Evolutionary conservation across 306 rosid species (phyloP), one percentile per base, ranked within the genome.

Genomic region (Quercus variabilis): DNA sequence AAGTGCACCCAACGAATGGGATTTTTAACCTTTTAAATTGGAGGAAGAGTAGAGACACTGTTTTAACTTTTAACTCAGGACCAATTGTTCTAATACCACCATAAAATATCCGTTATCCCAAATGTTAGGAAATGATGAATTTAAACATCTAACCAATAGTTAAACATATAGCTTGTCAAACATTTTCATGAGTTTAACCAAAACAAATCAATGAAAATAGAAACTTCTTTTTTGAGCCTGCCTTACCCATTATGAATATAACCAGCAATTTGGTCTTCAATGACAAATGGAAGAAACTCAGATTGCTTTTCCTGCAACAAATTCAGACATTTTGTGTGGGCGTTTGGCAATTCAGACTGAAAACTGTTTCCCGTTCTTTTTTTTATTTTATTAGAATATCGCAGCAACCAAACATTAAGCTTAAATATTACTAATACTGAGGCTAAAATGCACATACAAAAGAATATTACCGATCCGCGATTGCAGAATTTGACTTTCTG

Each of bases 401-500:
- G 9, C 4, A 28, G 58, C 51, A 76, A 49, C 21, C 46, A 76
- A 63, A 46, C 35, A 60, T 7, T 0, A 38, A 35, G 41, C 41
- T 35, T 35, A 35, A 35, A 35, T 35, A 35, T 35, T 35, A 35
- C 41, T 35, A 77, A 1, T 38, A 38, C 46, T 38, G 46, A 38
- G 46, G 46, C 46, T 38, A 38, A 38, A 38, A 38, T 38, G 0
- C 46, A 38, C 46, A 38, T 0, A 38, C 3, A 38, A 38, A 38
- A 10, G 43, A 55, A 75, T 73, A 90, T 81, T 82, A 94, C 98
- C 49, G 85, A 83, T 81, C 83, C 88, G 76, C 97, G 97, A 82
- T 92, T 94, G 88, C 97, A 92, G 58, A 77, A 71, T 54, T 86
- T 86, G 71, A 94, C 84, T 92, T 87, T 92, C 51, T 94, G 82